Conservation (phyloP, 768 basidiomycete species). For the Boletus subcaerulescens region DNA sequence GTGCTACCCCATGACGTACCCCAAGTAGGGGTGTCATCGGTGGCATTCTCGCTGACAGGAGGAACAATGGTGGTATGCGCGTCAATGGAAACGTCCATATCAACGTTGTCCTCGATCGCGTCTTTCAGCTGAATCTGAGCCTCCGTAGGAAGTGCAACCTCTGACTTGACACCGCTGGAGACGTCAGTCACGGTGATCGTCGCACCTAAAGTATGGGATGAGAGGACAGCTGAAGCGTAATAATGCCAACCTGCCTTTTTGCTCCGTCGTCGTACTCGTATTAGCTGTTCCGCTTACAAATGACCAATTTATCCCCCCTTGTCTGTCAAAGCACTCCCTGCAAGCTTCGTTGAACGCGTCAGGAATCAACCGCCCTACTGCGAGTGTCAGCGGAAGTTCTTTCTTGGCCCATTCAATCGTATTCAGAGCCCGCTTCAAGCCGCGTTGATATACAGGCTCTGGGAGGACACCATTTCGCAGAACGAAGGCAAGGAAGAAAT, state of each 20-base stretch:
- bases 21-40: background rate
- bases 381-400: conserved; percentile 43
- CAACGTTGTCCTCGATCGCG: conserved; percentile 26
- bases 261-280: background rate
- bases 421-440: conserved; percentile 45
- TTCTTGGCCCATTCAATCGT: conserved; percentile 39
- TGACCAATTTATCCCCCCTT: conserved; percentile 39
- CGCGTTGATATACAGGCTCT: conserved; percentile 44
- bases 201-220: conserved; percentile 8
- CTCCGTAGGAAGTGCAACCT: conserved; percentile 24
- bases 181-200: conserved; percentile 16
- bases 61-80: background rate
- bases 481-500: conserved; percentile 62
- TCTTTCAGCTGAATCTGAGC: conserved; percentile 25
- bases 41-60: background rate
- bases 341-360: conserved; percentile 50
- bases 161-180: conserved; percentile 10
- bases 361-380: conserved; percentile 38
- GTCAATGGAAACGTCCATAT: conserved; percentile 16
- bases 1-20: conserved; percentile 1
- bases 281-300: conserved; percentile 1
- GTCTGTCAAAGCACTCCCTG: conserved; percentile 46
- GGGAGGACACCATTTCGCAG: conserved; percentile 52
- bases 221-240: conserved; percentile 1
- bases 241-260: conserved; percentile 4